These are phyloP conservation scores for Aspergillus uvarum DNA, from an alignment of 2,329 filamentous ascomycete genomes.

Conservation along the genomic window DNA sequence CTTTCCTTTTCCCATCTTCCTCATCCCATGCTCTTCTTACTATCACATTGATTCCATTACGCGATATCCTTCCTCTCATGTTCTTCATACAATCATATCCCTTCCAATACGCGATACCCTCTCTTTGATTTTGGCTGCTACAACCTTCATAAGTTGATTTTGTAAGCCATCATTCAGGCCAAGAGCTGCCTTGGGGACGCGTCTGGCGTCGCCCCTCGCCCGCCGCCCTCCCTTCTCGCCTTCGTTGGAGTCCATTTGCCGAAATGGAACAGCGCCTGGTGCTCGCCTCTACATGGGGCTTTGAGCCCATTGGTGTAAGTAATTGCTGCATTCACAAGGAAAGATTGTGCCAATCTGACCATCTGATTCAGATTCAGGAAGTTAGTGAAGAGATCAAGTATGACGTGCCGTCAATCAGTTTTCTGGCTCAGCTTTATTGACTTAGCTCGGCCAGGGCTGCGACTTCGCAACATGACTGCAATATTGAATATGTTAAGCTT, in stretches of 20 bases:
- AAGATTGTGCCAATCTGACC: constrained; percentile 5
- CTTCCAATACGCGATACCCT: neutral
- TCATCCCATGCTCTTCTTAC: neutral
- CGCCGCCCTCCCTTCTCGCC: neutral
- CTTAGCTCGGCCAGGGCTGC: constrained; percentile 8
- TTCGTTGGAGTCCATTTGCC: neutral
- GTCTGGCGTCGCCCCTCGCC: neutral
- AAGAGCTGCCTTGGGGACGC: neutral
- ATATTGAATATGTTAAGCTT: constrained; percentile 24
- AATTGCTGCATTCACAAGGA: neutral
- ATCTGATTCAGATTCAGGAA: constrained; percentile 23
- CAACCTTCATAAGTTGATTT: neutral
- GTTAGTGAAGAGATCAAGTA: constrained; percentile 26
- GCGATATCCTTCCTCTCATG: neutral
- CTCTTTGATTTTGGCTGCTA: neutral
- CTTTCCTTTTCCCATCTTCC: neutral
- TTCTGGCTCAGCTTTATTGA: constrained; percentile 2
- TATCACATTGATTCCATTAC: neutral
- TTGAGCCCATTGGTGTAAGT: constrained; percentile 34
- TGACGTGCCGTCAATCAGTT: neutral
- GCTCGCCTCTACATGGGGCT: constrained; percentile 34
- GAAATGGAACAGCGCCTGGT: constrained; percentile 26
- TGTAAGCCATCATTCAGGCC: neutral
- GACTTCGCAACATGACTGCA: constrained; percentile 8
- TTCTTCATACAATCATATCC: too few species aligned